These are phyloP conservation scores for Fusarium protoensiforme DNA, from an alignment of 2,329 filamentous ascomycete genomes.

Conservation along the genomic window DNA sequence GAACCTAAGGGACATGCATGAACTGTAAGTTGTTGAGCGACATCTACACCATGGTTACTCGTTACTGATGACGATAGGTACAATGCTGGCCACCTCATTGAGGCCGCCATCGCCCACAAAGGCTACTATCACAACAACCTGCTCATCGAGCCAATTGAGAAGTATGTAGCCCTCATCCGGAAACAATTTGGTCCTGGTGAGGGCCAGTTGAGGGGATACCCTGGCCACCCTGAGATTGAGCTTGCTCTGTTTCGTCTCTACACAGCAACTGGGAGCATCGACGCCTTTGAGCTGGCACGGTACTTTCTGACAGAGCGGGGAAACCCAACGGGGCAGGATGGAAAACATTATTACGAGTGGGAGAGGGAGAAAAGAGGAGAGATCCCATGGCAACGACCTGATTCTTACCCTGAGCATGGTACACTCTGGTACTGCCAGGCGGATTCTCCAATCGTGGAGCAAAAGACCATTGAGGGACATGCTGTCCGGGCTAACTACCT, in stretches of 20 bases:
- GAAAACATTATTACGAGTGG: slow-evolving; percentile 63
- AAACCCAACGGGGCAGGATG: slow-evolving; percentile 60
- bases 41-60: background rate
- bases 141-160: slow-evolving; percentile 50
- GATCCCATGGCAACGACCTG: slow-evolving; percentile 56
- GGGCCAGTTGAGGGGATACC: slow-evolving; percentile 66
- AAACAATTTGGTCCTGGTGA: slow-evolving; percentile 62
- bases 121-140: slow-evolving; percentile 61
- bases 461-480: slow-evolving; percentile 59
- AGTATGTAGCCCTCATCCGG: slow-evolving; percentile 58
- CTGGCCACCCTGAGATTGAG: slow-evolving; percentile 63
- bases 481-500: slow-evolving; percentile 71
- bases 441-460: slow-evolving; percentile 62
- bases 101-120: slow-evolving; percentile 68
- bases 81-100: slow-evolving; percentile 71
- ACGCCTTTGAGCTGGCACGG: slow-evolving; percentile 58
- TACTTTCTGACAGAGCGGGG: slow-evolving; percentile 71
- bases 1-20: slow-evolving; percentile 71
- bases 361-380: slow-evolving; percentile 64
- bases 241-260: slow-evolving; percentile 54
- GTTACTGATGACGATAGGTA: slow-evolving; percentile 50
- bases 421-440: slow-evolving; percentile 66
- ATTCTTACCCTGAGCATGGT: slow-evolving; percentile 56
- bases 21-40: slow-evolving; percentile 58
- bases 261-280: slow-evolving; percentile 46